phyloP scores from a whole-genome alignment of 768 basidiomycete genomes.

The Boletus patriciae region DNA sequence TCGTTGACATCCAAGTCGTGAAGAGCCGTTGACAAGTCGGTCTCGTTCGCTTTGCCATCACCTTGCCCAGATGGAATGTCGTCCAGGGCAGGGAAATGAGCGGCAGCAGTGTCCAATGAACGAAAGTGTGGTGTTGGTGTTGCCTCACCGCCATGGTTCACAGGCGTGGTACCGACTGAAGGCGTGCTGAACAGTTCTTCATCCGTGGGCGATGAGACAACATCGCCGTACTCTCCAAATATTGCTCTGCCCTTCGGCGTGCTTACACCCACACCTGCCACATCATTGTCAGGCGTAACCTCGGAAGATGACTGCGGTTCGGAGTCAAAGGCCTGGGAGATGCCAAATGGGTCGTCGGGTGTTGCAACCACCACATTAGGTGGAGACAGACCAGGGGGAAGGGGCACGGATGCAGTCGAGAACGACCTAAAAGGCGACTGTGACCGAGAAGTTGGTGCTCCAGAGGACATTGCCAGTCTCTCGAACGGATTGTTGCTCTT shows the following conservation, averaged over 20 bases:
- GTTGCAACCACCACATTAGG: slow-evolving; percentile 5
- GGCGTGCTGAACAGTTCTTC: slow-evolving; percentile 65
- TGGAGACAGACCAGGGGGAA: slow-evolving; percentile 32
- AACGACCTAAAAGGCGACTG: slow-evolving; percentile 64
- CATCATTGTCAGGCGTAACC: slow-evolving; percentile 22
- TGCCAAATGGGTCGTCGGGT: slow-evolving; percentile 55
- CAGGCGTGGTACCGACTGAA: slow-evolving; percentile 42
- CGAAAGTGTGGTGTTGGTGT: slow-evolving; percentile 16
- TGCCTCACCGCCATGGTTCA: slow-evolving; percentile 10
- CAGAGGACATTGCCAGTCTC: slow-evolving; percentile 53
- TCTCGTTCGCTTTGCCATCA: slow-evolving; percentile 40
- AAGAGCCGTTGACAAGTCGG: slow-evolving; percentile 52
- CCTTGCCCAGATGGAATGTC: slow-evolving; percentile 23
- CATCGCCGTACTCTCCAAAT: slow-evolving; percentile 16
- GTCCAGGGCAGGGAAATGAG: slow-evolving; percentile 42
- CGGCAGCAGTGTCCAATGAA: slow-evolving; percentile 28
- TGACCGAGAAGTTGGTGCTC: slow-evolving; percentile 43
- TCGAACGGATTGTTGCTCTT: slow-evolving; percentile 96
- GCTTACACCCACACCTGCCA: slow-evolving; percentile 18
- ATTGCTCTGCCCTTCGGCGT: slow-evolving; percentile 20
- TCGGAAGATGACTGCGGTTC: slow-evolving; percentile 13
- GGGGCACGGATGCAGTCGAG: slow-evolving; percentile 37
- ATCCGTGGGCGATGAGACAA: slow-evolving; percentile 34
- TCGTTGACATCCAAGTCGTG: slow-evolving; percentile 61
- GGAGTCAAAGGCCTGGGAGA: slow-evolving; percentile 34